phyloP scores from a whole-genome alignment of 768 basidiomycete species.

The Hericium rajendrae region DNA sequence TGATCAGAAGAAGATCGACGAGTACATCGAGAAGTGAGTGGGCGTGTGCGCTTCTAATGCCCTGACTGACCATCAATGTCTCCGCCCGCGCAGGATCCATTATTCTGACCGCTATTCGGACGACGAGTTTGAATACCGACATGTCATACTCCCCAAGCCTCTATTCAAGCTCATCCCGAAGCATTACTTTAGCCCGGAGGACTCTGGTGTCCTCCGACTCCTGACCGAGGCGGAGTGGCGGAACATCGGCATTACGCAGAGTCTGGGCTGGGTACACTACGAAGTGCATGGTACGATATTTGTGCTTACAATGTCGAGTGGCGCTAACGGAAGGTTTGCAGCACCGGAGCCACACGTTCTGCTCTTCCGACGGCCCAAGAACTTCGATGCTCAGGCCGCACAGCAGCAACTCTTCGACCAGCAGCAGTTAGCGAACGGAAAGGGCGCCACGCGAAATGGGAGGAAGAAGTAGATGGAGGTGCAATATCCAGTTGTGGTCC shows the following conservation, averaged over 20 bases:
- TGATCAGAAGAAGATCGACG: constrained; percentile 37
- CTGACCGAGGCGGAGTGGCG: constrained; percentile 89
- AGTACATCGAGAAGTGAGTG: constrained; percentile 69
- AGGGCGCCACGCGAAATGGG: constrained; percentile 25
- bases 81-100: constrained; percentile 49
- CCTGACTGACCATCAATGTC: not conserved
- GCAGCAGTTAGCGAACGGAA: constrained; percentile 14
- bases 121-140: constrained; percentile 89
- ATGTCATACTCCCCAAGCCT: constrained; percentile 93
- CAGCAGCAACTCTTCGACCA: constrained; percentile 10
- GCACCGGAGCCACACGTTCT: constrained; percentile 92
- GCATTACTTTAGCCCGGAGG: constrained; percentile 61
- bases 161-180: constrained; percentile 92
- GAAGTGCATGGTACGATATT: constrained; percentile 77
- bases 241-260: constrained; percentile 92
- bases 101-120: constrained; percentile 91
- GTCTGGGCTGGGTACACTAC: constrained; percentile 94
- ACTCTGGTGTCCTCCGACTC: constrained; percentile 72
- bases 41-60: constrained; percentile 8
- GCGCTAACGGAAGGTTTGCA: constrained; percentile 20
- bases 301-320: not conserved
- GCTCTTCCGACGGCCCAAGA: constrained; percentile 77
- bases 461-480: constrained; percentile 29
- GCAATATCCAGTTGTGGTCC: not conserved
- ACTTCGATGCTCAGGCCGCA: constrained; percentile 33